Evolutionary conservation across 495 filamentous ascomycete genomes (phyloP).

Genomic region (Parathielavia appendiculata): DNA sequence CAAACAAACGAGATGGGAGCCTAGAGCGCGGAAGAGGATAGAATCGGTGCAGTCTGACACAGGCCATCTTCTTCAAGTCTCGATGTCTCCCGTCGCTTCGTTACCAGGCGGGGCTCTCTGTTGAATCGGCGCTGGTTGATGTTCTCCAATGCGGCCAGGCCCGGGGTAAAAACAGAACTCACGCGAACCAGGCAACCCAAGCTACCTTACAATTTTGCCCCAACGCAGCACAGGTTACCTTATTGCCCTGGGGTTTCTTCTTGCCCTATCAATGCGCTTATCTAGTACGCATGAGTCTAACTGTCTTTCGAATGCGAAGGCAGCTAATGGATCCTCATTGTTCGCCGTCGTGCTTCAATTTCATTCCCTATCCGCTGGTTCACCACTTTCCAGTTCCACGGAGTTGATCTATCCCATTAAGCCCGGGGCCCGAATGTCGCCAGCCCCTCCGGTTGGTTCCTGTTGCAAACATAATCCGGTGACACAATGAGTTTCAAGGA

Average conservation of each 20-base stretch:
- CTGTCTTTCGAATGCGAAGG: no score
- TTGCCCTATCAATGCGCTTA: no score
- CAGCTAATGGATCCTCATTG: no score
- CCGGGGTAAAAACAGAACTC: no score
- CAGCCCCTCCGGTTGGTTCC: not conserved
- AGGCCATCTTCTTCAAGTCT: not conserved
- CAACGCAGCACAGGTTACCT: no score
- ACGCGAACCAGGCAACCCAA: no score
- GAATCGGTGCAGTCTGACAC: not conserved
- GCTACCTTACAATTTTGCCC: no score
- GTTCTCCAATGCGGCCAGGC: not conserved
- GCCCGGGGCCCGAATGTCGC: not conserved
- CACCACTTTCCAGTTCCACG: no score
- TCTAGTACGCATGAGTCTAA: no score
- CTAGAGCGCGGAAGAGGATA: not conserved
- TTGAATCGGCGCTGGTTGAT: not conserved
- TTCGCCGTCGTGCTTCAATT: not conserved
- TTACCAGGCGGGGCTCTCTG: no score
- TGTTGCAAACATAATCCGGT: slow-evolving; percentile 5
- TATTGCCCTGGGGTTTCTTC: no score
- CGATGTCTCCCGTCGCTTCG: no score
- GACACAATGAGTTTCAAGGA: slow-evolving; percentile 26
- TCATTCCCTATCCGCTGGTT: not conserved
- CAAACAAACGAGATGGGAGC: not conserved
- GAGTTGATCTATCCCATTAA: not conserved